Evolutionary conservation across 441 rosid genomes (phyloP).

Genomic region (Croton setiger): DNA sequence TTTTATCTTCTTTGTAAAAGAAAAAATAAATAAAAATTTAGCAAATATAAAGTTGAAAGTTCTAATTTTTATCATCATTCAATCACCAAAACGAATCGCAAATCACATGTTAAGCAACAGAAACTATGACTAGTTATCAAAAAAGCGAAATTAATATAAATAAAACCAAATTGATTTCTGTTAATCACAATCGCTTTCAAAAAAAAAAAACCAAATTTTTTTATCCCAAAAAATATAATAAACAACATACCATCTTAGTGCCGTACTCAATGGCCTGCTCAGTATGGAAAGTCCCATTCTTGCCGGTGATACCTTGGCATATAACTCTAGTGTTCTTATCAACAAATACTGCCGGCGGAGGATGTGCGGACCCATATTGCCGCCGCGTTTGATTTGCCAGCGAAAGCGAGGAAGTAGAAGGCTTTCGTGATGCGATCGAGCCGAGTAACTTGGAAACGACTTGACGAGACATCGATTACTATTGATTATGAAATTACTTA

Average conservation of each 20-base stretch:
- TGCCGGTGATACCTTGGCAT: conserved; percentile 97
- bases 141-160: too few species aligned
- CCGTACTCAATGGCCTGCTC: conserved; percentile 99
- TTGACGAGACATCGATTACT: conserved; percentile 37
- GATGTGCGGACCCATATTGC: conserved; percentile 30
- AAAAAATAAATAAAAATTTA: not conserved
- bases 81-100: too few species aligned
- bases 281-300: conserved; percentile 95
- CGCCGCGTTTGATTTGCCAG: not conserved
- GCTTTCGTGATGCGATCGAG: conserved; percentile 31
- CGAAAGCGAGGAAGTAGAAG: conserved; percentile 9
- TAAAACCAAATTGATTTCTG: too few species aligned
- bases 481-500: not conserved
- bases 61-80: too few species aligned
- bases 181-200: not conserved
- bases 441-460: conserved; percentile 34
- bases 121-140: too few species aligned
- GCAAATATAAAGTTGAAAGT: too few species aligned
- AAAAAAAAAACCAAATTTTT: not conserved
- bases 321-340: conserved; percentile 86
- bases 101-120: too few species aligned
- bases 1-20: too few species aligned
- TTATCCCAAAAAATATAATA: not conserved
- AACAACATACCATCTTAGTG: conserved; percentile 96
- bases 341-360: conserved; percentile 80